phyloP scores from a whole-genome alignment of 2,329 filamentous ascomycete species.

The Tolypocladium cylindrosporum region DNA sequence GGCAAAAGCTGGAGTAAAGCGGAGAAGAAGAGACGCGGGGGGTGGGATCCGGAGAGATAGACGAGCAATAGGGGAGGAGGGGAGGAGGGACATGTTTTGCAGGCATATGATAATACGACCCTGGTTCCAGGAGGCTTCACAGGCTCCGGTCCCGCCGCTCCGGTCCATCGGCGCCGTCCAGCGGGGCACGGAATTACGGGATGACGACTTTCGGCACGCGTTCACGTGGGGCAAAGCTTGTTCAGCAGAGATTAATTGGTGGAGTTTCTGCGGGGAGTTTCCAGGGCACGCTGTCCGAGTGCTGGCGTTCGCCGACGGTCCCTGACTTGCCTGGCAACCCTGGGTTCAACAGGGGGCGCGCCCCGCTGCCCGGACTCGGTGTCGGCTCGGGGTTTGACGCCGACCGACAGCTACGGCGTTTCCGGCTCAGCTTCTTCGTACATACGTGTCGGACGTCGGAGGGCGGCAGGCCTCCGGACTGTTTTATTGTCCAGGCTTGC shows the following conservation, averaged over 20 bases:
- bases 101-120: not conserved
- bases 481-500: not conserved
- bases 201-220: not conserved
- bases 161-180: not conserved
- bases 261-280: not conserved
- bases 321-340: not conserved
- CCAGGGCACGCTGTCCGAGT: not conserved
- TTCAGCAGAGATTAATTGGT: not conserved
- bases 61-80: not conserved
- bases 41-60: not conserved
- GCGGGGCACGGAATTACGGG: not conserved
- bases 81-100: not conserved
- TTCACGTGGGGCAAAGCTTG: not conserved
- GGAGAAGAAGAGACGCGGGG: not conserved
- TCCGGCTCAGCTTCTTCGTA: not conserved
- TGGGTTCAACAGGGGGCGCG: not conserved
- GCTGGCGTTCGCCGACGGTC: not conserved
- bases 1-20: not conserved
- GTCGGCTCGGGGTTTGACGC: not conserved
- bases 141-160: not conserved
- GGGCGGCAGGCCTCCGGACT: not conserved
- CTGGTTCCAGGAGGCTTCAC: not conserved
- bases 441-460: not conserved
- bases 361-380: not conserved
- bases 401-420: not conserved